These are phyloP conservation scores for Colletotrichum navitas DNA, from an alignment of 2,329 filamentous ascomycete genomes.

Conservation along the genomic window DNA sequence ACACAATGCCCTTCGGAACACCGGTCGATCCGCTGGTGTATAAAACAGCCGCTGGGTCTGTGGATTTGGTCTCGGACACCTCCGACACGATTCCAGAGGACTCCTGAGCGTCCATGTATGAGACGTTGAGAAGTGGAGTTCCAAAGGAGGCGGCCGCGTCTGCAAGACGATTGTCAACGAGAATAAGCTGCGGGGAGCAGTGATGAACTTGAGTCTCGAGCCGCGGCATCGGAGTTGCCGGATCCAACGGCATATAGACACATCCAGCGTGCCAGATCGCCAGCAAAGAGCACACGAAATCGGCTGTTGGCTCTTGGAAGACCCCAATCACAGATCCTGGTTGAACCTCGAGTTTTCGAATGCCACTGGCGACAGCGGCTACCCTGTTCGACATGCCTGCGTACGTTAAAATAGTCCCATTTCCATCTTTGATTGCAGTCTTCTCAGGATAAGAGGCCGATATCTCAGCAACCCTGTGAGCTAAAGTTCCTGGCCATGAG, in stretches of 20 bases:
- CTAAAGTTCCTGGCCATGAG: not conserved
- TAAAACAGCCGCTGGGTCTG: constrained; percentile 47
- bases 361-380: not conserved
- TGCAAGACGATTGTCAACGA: not conserved
- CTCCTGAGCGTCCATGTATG: not conserved
- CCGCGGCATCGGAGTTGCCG: not conserved
- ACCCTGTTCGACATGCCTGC: not conserved
- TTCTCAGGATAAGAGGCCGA: not conserved
- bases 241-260: constrained; percentile 57
- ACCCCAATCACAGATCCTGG: constrained; percentile 52
- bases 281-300: constrained; percentile 55
- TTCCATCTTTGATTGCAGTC: not conserved
- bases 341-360: not conserved
- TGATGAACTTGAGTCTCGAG: not conserved
- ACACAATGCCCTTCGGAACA: constrained; percentile 56
- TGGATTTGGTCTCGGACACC: not conserved
- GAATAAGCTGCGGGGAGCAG: not conserved
- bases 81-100: not conserved
- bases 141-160: not conserved
- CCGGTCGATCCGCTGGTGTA: constrained; percentile 52
- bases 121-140: not conserved
- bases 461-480: not conserved
- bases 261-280: constrained; percentile 56
- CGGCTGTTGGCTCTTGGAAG: constrained; percentile 52
- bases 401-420: not conserved